Base-by-base conservation (phyloP, 2,329 filamentous ascomycete species). In the Aspergillus tamarii region DNA sequence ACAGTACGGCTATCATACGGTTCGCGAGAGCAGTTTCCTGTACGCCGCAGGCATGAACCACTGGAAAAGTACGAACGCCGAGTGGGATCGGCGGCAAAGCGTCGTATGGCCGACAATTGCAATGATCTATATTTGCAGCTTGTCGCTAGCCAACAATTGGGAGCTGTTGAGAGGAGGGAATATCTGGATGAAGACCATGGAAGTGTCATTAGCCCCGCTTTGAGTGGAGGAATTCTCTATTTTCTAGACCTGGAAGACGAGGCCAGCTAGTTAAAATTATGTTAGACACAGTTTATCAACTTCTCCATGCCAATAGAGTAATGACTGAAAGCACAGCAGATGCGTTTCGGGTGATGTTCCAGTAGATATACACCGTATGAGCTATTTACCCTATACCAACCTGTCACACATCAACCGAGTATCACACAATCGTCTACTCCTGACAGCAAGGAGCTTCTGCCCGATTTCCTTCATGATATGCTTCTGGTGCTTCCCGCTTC, bases 401-500 rank as follows among this genome's bases (percentile, higher is more conserved):
- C 8, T 36, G 9, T 23, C 16, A 54, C 14, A n/a, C 7, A n/a
- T 21, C 30, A 34, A 19, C 10, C 19, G 14, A 4, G 14, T 0
- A 1, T 54, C 52, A 21, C 16, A 21, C 11, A 54, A 14, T 6
- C 8, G 30, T 7, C 6, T 23, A 9, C 5, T 23, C 14, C 2
- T 19, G 0, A 7, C n/a, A 4, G 30, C 11, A 14, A 54, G 36
- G 2, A 54, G n/a, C 34, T 57, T 36, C 19, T 78, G 74, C n/a
- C 77, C 75, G 54, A 75, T 74, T 61, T 80, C 84, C 68, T 78
- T 75, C 69, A 88, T 68, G 12, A 88, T 70, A 64, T 85, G 69
- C 60, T 90, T 90, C 71, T 87, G 84, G 63, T 90, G 84, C 77
- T 90, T 90, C 4, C 88, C 88, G 70, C 88, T 90, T 0, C 87